phyloP scores from a whole-genome alignment of 257 asterid species.

The Leptodermis oblonga region DNA sequence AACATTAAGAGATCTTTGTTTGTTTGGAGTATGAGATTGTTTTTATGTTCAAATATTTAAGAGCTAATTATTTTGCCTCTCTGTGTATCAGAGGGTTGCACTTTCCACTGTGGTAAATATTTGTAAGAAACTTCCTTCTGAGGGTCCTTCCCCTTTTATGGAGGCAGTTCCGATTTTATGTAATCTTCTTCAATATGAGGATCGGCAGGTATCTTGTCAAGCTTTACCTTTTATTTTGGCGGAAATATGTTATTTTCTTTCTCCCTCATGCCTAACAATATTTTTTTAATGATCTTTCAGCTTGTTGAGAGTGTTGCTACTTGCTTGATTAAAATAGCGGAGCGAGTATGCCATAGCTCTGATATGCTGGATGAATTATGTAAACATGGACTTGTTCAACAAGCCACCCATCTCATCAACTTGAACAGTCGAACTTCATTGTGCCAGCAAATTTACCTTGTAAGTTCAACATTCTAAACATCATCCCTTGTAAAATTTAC shows the following conservation, averaged over 20 bases:
- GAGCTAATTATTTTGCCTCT: conserved; percentile 16
- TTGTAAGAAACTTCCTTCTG: conserved; percentile 78
- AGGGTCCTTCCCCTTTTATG: conserved; percentile 63
- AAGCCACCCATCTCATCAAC: conserved; percentile 62
- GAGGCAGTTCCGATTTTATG: conserved; percentile 93
- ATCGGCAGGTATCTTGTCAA: conserved; percentile 59
- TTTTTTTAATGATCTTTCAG: conserved; percentile 35
- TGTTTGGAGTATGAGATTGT: neutral
- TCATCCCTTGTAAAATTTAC: neutral
- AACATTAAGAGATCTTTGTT: neutral
- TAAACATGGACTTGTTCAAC: conserved; percentile 72
- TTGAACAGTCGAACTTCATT: conserved; percentile 67
- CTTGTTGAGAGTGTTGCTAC: conserved; percentile 87
- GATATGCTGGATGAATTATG: conserved; percentile 82
- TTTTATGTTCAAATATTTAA: neutral
- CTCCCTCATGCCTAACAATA: neutral
- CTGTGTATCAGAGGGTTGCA: conserved; percentile 70
- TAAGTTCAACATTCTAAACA: conserved; percentile 34
- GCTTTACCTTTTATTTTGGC: conserved; percentile 3
- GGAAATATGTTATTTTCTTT: neutral
- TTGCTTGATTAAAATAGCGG: conserved; percentile 81
- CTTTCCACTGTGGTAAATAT: conserved; percentile 80
- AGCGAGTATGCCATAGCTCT: conserved; percentile 50
- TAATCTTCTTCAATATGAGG: conserved; percentile 89
- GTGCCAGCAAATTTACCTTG: conserved; percentile 57